Evolutionary conservation across 805 yeast genomes (phyloP).

Genomic region (Pichia sporocuriosa): DNA sequence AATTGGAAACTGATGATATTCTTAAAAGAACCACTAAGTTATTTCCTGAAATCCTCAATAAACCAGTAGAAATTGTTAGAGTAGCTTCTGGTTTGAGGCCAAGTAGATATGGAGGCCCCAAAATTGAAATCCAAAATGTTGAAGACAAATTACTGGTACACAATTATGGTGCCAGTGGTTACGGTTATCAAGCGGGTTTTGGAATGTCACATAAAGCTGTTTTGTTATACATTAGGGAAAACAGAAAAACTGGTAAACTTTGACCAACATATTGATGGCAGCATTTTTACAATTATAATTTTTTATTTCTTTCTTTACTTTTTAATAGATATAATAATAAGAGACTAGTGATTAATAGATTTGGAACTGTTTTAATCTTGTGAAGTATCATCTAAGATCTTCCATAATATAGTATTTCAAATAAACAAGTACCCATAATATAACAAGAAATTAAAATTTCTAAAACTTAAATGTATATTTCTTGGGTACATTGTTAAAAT

Average conservation of each 20-base stretch:
- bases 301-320: no score
- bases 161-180: slow-evolving; percentile 65
- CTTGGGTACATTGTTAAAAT: no score
- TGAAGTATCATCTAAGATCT: no score
- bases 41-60: slow-evolving; percentile 41
- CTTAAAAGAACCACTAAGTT: slow-evolving; percentile 48
- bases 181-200: slow-evolving; percentile 60
- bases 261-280: no score
- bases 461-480: no score
- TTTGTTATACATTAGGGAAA: slow-evolving; percentile 18
- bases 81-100: slow-evolving; percentile 76
- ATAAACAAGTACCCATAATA: no score
- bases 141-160: slow-evolving; percentile 48
- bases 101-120: slow-evolving; percentile 64
- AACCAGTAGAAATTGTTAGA: slow-evolving; percentile 46
- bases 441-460: no score
- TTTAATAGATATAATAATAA: no score
- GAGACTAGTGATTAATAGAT: no score
- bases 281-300: no score
- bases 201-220: slow-evolving; percentile 54
- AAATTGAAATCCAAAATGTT: slow-evolving; percentile 52
- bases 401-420: no score
- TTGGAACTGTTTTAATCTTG: no score
- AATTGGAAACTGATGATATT: slow-evolving; percentile 54
- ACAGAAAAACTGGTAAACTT: slow-evolving; percentile 11